Percentiles rank a stretch among this genome's conserved stretches.
Conservation (phyloP, 768 basidiomycete genomes). For the Tulasnella sp. region DNA sequence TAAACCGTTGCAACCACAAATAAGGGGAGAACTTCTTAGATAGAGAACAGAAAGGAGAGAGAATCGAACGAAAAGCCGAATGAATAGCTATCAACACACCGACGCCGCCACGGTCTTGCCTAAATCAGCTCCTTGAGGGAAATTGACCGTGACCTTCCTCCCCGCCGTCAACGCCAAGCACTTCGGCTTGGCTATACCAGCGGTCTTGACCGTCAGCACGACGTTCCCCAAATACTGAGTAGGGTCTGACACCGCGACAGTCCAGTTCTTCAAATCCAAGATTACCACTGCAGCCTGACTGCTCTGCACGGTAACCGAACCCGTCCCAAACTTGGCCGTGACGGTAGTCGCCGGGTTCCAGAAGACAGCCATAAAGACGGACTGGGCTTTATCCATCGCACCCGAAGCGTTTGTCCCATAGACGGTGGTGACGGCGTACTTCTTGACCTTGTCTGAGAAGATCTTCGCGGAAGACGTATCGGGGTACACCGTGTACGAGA, state of each 20-base stretch:
- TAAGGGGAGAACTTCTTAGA: too few species aligned
- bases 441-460: slow-evolving; percentile 16
- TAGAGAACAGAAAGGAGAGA: too few species aligned
- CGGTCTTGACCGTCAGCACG: not conserved
- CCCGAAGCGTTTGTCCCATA: slow-evolving; percentile 43
- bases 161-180: too few species aligned
- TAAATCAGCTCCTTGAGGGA: too few species aligned
- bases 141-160: too few species aligned
- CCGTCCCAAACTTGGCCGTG: slow-evolving; percentile 21
- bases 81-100: too few species aligned
- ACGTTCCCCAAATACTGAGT: not conserved
- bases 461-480: slow-evolving; percentile 27
- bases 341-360: slow-evolving; percentile 40
- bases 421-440: slow-evolving; percentile 28
- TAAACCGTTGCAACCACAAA: too few species aligned
- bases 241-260: not conserved
- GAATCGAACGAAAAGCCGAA: too few species aligned
- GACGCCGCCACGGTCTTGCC: too few species aligned
- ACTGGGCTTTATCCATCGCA: slow-evolving; percentile 34
- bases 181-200: not conserved
- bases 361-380: slow-evolving; percentile 39
- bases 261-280: not conserved
- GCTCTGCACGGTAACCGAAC: not conserved
- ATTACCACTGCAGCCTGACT: not conserved
- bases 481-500: slow-evolving; percentile 48